Evolutionary conservation across 768 basidiomycete genomes (phyloP), one percentile per base, ranked within the genome.

Genomic region (Russula olivacea): DNA sequence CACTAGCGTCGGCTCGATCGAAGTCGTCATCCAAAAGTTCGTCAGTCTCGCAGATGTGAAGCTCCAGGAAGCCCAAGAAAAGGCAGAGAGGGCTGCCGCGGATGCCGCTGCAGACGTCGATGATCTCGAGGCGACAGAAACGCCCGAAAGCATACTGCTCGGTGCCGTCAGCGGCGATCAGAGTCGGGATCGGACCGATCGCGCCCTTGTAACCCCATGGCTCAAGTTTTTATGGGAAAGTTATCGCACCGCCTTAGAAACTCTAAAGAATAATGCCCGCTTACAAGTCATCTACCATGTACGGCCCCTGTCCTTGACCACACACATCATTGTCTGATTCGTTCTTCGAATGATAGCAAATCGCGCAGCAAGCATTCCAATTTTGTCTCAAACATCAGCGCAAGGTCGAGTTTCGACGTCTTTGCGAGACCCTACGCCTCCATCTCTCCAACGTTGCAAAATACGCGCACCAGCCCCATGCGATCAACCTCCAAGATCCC

Each of bases 141-240:
- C 94, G 3, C 96, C 95, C 0, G 88, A 95, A 75, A 91, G 89
- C 71, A 91, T 97, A 64, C 77, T 97, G 15, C 81, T 96, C 21
- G 89, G 91, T 54, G 92, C 93, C 15, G 93, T 98, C 65, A 88
- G 89, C 69, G 84, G 83, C 41, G 93, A 93, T 72, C 91, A 93
- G 76, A 94, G 83, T 78, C 90, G 91, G 77, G 95, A 98, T 75
- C 79, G 96, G 69, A 97, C 93, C 34, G 95, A 98, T 76, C 79
- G 96, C 51, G 90, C 93, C 8, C 82, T 98, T 56, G 93, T 99
- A 66, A 97, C 93, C 0, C 96, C 96, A 0, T 97, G 94, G 88
- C 88, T 98, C 72, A 94, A 95, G 72, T 97, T 98, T 75, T 81
- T 94, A n/a, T 98, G 95, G 94, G 96, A 98, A 79, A 92, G 91